phyloP scores from a whole-genome alignment of 2,329 filamentous ascomycete species.

The Sphaerulina vaccinii region DNA sequence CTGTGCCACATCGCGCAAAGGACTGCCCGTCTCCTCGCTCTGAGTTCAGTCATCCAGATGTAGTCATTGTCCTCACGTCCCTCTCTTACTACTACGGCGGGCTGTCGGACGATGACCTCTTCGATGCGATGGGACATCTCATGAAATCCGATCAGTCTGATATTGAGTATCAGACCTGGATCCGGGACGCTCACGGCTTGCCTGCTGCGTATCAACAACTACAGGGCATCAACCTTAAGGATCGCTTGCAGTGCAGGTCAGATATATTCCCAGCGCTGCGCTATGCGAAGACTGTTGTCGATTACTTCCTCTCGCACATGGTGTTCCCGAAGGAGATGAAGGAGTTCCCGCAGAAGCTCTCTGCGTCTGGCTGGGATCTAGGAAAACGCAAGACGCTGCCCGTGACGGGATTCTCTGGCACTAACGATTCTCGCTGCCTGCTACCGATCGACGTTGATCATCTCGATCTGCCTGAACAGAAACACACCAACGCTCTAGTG shows the following conservation, averaged over 20 bases:
- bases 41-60: slow-evolving; percentile 68
- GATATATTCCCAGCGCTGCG: slow-evolving; percentile 43
- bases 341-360: slow-evolving; percentile 62
- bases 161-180: slow-evolving; percentile 31
- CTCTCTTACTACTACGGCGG: slow-evolving; percentile 67
- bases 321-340: slow-evolving; percentile 64
- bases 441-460: slow-evolving; percentile 63
- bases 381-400: slow-evolving; percentile 49
- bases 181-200: slow-evolving; percentile 17
- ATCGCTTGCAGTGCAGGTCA: slow-evolving; percentile 21
- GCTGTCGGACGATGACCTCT: slow-evolving; percentile 47
- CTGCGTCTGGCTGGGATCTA: slow-evolving; percentile 68
- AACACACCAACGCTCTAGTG: slow-evolving; percentile 67
- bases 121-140: slow-evolving; percentile 35
- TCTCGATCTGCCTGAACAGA: slow-evolving; percentile 56
- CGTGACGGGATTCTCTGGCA: slow-evolving; percentile 71
- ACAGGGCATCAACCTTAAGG: slow-evolving; percentile 31
- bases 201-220: slow-evolving; percentile 23
- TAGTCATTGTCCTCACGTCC: slow-evolving; percentile 63
- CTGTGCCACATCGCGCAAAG: slow-evolving; percentile 66
- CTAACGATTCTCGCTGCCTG: slow-evolving; percentile 62
- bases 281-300: slow-evolving; percentile 56
- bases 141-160: slow-evolving; percentile 27
- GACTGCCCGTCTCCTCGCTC: slow-evolving; percentile 61
- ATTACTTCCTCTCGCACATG: slow-evolving; percentile 66